Percentiles rank a stretch among this genome's conserved stretches.
Conservation (phyloP, 306 rosid genomes). For the Spatholobus suberectus region DNA sequence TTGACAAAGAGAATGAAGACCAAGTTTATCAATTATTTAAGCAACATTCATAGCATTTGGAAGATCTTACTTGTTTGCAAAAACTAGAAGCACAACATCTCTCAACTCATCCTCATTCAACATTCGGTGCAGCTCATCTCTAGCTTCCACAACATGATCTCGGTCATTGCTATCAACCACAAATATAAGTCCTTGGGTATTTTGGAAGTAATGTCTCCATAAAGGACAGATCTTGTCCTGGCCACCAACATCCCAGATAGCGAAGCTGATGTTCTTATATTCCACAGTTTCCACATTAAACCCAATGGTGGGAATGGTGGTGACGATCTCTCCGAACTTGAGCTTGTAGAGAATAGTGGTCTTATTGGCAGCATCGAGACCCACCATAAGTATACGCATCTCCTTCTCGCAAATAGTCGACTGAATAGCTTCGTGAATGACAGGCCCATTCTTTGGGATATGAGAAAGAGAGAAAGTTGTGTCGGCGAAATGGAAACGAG, state of each 20-base stretch:
- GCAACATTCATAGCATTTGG: constrained; percentile 96
- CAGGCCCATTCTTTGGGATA: constrained; percentile 64
- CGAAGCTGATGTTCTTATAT: constrained; percentile 96
- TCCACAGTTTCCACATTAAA: constrained; percentile 96
- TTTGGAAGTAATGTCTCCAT: constrained; percentile 94
- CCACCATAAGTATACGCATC: constrained; percentile 97
- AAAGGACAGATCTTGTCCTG: constrained; percentile 94
- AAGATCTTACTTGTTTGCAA: constrained; percentile 93
- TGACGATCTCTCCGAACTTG: constrained; percentile 92
- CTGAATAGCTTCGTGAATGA: constrained; percentile 92
- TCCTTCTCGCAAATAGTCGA: constrained; percentile 90
- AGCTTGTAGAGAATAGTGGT: constrained; percentile 92
- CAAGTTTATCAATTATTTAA: constrained; percentile 87
- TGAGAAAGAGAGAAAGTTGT: no score
- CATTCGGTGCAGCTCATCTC: constrained; percentile 92
- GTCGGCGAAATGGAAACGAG: no score
- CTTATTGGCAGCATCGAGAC: constrained; percentile 97
- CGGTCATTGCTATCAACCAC: constrained; percentile 90
- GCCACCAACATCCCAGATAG: constrained; percentile 99
- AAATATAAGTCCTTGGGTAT: constrained; percentile 84
- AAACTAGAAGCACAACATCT: constrained; percentile 88
- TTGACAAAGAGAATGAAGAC: constrained; percentile 88
- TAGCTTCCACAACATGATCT: constrained; percentile 84
- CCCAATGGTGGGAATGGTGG: constrained; percentile 96
- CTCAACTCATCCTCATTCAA: constrained; percentile 91